Conservation (phyloP, 495 filamentous ascomycete species). For the Lineolata rhizophorae region DNA sequence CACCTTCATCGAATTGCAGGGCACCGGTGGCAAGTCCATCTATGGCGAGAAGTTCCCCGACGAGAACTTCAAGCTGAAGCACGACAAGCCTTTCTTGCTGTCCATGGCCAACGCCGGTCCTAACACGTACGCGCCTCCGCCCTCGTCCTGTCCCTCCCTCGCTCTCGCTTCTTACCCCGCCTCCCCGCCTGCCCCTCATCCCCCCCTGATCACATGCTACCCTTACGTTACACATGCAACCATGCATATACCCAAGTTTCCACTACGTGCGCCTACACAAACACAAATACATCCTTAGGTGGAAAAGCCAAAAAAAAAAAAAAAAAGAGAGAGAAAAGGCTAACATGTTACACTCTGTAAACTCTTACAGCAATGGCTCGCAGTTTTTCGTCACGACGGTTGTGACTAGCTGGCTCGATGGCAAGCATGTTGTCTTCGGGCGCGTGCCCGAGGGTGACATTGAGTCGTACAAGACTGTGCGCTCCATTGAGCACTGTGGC, state of each 20-base stretch:
- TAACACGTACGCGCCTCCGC: slow-evolving; percentile 47
- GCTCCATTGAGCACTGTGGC: slow-evolving; percentile 20
- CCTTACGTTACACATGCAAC: too few species aligned
- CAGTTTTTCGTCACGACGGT: slow-evolving; percentile 41
- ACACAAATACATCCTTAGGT: too few species aligned
- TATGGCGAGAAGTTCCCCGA: slow-evolving; percentile 71
- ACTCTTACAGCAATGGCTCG: slow-evolving; percentile 40
- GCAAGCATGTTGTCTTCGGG: slow-evolving; percentile 25
- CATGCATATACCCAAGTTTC: too few species aligned
- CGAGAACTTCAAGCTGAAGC: slow-evolving; percentile 52
- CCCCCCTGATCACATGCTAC: too few species aligned
- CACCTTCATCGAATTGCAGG: too few species aligned
- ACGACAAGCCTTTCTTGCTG: slow-evolving; percentile 39
- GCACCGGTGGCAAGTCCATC: slow-evolving; percentile 71
- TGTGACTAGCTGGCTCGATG: slow-evolving; percentile 22
- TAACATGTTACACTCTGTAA: too few species aligned
- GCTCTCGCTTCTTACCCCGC: slow-evolving; percentile 5
- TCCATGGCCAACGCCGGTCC: slow-evolving; percentile 72
- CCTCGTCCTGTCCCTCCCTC: too few species aligned
- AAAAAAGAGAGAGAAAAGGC: too few species aligned
- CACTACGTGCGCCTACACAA: too few species aligned
- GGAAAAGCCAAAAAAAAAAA: too few species aligned
- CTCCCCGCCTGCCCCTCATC: too few species aligned
- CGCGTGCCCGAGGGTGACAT: slow-evolving; percentile 16
- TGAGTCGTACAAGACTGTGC: slow-evolving; percentile 15